Evolutionary conservation across 257 asterid species (phyloP).

Genomic region (Lycium ferocissimum): DNA sequence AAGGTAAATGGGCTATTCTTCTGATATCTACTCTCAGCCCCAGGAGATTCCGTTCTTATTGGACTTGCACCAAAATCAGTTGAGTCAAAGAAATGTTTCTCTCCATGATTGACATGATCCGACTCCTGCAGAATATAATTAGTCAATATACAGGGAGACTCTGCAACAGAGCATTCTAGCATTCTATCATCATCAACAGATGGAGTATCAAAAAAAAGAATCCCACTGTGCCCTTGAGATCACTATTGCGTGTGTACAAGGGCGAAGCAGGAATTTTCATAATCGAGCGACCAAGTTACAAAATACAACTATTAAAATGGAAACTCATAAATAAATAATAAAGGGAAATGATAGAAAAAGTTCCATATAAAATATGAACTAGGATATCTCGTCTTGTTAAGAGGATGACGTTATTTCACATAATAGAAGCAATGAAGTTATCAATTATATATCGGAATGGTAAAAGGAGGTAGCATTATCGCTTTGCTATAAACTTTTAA

Average conservation of each 20-base stretch:
- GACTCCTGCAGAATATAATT: conserved; percentile 59
- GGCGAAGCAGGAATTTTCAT: background rate
- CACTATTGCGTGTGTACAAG: background rate
- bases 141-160: conserved; percentile 1
- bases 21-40: conserved; percentile 56
- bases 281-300: conserved; percentile 10
- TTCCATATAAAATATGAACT: background rate
- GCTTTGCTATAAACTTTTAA: background rate
- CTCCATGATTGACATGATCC: conserved; percentile 66
- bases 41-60: conserved; percentile 62
- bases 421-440: background rate
- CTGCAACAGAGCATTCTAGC: conserved; percentile 3
- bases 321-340: background rate
- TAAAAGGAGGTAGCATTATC: background rate
- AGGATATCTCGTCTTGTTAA: conserved; percentile 11
- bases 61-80: conserved; percentile 80
- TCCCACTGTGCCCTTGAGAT: background rate
- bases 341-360: background rate
- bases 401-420: conserved; percentile 15
- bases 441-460: background rate
- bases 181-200: background rate
- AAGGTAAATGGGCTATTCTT: conserved; percentile 63
- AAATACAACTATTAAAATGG: background rate
- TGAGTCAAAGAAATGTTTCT: conserved; percentile 76
- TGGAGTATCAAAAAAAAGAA: conserved; percentile 16